phyloP scores from a whole-genome alignment of 257 asterid species.

The Gentiana dahurica region DNA sequence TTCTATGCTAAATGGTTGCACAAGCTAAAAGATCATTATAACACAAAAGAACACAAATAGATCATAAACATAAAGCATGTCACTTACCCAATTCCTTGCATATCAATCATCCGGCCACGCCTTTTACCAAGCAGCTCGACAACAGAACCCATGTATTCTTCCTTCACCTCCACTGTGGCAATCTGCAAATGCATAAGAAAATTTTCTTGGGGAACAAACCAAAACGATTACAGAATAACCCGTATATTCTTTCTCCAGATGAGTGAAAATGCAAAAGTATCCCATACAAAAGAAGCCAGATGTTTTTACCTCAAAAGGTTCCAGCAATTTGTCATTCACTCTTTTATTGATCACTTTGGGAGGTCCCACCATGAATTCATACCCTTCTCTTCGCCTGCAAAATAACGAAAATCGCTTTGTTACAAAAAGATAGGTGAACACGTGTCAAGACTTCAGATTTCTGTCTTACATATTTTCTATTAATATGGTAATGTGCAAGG shows the following conservation, averaged over 20 bases:
- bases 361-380: conserved; percentile 99
- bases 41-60: no score
- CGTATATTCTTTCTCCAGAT: conserved; percentile 74
- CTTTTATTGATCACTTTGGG: conserved; percentile 92
- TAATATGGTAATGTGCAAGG: conserved; percentile 85
- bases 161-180: conserved; percentile 92
- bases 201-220: conserved; percentile 4
- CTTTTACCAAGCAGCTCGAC: conserved; percentile 96
- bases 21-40: background rate
- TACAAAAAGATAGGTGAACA: conserved; percentile 4
- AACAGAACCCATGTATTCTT: conserved; percentile 82
- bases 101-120: conserved; percentile 92
- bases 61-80: background rate
- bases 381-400: conserved; percentile 98
- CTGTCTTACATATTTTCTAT: conserved; percentile 88
- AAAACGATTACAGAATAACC: conserved; percentile 45
- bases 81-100: conserved; percentile 83
- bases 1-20: conserved; percentile 6
- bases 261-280: no score
- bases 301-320: conserved; percentile 75
- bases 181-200: no score
- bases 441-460: background rate
- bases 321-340: conserved; percentile 65
- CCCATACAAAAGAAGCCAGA: background rate
- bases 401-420: conserved; percentile 11